Conservation (phyloP, 352 stramenopile species). For the Phytopythium mirpurense region DNA sequence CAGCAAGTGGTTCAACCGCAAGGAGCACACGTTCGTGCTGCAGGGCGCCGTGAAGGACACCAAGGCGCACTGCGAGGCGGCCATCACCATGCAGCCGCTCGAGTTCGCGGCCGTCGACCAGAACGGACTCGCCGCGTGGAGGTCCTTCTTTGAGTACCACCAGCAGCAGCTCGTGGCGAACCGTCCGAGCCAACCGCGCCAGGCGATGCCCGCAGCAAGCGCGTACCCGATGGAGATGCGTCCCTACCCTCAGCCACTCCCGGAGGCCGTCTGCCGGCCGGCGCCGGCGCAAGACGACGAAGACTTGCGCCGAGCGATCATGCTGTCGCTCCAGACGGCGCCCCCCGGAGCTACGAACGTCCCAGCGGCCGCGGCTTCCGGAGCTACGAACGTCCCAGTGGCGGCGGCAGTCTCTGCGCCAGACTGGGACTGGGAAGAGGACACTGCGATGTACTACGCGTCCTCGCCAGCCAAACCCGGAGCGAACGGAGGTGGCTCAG, state of each 20-base stretch:
- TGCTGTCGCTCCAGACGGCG: conserved; percentile 43
- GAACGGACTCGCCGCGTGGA: conserved; percentile 44
- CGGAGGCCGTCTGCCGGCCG: too few species aligned
- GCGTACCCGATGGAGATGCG: background rate
- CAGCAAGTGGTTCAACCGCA: conserved; percentile 69
- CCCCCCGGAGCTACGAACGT: conserved; percentile 4
- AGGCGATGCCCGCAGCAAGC: background rate
- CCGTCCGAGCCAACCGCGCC: background rate
- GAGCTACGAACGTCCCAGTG: conserved; percentile 11
- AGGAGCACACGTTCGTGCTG: conserved; percentile 53
- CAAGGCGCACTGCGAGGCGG: conserved; percentile 28
- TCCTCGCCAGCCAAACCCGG: background rate
- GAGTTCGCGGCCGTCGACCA: conserved; percentile 57
- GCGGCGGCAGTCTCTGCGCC: conserved; percentile 34
- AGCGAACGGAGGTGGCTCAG: background rate
- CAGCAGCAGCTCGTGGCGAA: conserved; percentile 22
- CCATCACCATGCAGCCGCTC: conserved; percentile 22
- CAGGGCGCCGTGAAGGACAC: conserved; percentile 24
- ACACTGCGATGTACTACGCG: background rate
- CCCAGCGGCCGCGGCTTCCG: conserved; percentile 10
- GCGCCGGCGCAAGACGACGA: too few species aligned
- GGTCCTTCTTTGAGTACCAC: conserved; percentile 52
- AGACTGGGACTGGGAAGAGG: conserved; percentile 48
- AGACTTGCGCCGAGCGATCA: conserved; percentile 46
- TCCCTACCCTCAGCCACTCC: too few species aligned